Conservation (phyloP, 306 rosid species). For the Hippophae gyantsensis region DNA sequence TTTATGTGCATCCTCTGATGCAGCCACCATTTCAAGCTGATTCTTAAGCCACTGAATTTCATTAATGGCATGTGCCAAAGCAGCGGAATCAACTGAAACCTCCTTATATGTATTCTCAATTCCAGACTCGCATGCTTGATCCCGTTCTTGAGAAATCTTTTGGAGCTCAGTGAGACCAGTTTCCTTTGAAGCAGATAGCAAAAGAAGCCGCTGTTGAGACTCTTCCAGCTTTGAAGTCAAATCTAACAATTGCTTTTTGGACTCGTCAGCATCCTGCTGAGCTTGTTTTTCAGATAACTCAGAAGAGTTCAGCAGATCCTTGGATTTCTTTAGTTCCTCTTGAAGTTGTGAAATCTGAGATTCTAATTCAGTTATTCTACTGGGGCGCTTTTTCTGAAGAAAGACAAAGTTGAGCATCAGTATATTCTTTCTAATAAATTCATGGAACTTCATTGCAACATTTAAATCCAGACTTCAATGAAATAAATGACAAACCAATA, state of each 20-base stretch:
- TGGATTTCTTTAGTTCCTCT: slow-evolving; percentile 58
- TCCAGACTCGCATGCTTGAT: slow-evolving; percentile 41
- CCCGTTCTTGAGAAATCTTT: slow-evolving; percentile 38
- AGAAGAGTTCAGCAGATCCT: slow-evolving; percentile 44
- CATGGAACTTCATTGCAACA: background rate
- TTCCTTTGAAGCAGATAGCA: slow-evolving; percentile 47
- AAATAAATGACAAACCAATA: too few species aligned
- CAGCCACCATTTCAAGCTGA: slow-evolving; percentile 54
- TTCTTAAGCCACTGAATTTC: slow-evolving; percentile 62
- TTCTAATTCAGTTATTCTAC: slow-evolving; percentile 77
- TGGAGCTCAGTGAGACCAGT: slow-evolving; percentile 41
- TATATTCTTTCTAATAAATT: background rate
- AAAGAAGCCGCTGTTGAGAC: slow-evolving; percentile 48
- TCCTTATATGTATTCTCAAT: slow-evolving; percentile 43
- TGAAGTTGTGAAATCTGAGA: slow-evolving; percentile 69
- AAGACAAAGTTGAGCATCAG: slow-evolving; percentile 8
- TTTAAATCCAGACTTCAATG: too few species aligned
- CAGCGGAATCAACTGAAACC: slow-evolving; percentile 41
- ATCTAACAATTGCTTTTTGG: slow-evolving; percentile 41
- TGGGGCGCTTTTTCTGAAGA: slow-evolving; percentile 67
- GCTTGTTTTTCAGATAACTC: slow-evolving; percentile 70
- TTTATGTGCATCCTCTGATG: slow-evolving; percentile 36
- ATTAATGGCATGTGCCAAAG: slow-evolving; percentile 48
- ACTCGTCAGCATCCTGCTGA: slow-evolving; percentile 58
- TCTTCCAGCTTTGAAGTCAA: slow-evolving; percentile 59